Evolutionary conservation across 176 grass and related monocot genomes (phyloP), one percentile per base, ranked within the genome.

Genomic region (Phoenix dactylifera): DNA sequence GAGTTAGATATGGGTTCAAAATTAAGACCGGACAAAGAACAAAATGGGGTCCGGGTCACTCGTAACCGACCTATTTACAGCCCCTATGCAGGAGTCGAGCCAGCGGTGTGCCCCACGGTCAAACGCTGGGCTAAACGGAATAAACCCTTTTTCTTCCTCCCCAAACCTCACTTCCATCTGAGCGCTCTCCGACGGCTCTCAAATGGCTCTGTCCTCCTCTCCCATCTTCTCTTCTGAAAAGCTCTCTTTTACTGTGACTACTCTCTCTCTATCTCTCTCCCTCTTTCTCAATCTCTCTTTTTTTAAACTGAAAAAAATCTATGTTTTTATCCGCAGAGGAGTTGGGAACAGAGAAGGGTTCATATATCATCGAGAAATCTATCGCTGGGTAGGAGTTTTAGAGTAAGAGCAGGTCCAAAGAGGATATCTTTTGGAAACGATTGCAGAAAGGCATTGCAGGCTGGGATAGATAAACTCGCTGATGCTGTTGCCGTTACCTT

Each of bases 401-500:
- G 50, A 0, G 87, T 72, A 58, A 85, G 79, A 55, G 81, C 87
- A 4, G 76, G 74, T 28, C 67, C 80, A 22, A 97, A 90, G 66
- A 83, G 81, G 49, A 88, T 97, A 55, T 76, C 63, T 18, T 85
- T 80, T 23, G 86, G 78, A 4, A 76, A 82, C 1, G 62, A 80
- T 32, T 91, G 83, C 74, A 85, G 92, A 69, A 82, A 76, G 15
- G 70, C 80, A 25, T 83, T 96, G 59, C 64, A 85, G 12, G 57
- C 77, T 14, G 92, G 92, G 26, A 97, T 97, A 29, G 73, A 97
- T 72, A 90, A 96, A 72, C 92, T 96, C 23, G 92, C 92, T 25
- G 87, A 91, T 58, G 80, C 87, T 9, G 86, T 96, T 16, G 68
- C 80, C 0, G 80, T 96, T 51, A 96, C 91, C 50, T 83, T 90